Base-by-base conservation (phyloP, 1,284 basidiomycete species). In the Mycosarcoma mackinlayi region DNA sequence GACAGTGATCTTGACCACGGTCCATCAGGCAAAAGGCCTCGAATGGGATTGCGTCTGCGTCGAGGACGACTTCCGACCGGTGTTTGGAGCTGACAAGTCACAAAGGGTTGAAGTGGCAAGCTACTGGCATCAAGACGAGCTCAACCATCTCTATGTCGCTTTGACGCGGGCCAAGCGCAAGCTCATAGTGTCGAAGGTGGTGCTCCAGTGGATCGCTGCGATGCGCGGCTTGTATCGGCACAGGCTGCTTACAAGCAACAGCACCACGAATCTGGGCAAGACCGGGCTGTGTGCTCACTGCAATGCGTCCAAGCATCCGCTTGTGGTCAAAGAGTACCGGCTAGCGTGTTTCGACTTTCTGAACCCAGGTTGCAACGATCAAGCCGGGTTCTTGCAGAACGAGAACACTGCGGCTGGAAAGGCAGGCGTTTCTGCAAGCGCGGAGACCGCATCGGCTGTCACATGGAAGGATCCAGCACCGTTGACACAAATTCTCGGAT, bases 21-120 rank as follows among this genome's bases (percentile, higher is more conserved):
- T 76, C 14, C 77, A 79, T 27, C 77, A 79, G 50, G 74, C 76
- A 7, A 79, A 79, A 39, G 77, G 77, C 23, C 67, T 79, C 18
- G 77, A 79, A 34, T 79, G 77, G 77, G 75, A 79, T 40, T 39
- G 62, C 14, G 77, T 79, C 10, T 42, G 69, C 18, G 65, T 79
- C 19, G 69, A 73, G 14, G 72, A 77, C 44, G 77, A 79, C 38
- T 79, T 79, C 23, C 66, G 73, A 14, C 77, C 77, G 3, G 38
- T 57, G 14, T 61, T 64, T 23, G 64, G 58, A 1, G 46, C 19
- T 24, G 63, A 63, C 24, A 58, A 46, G 38, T 37, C 60, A 34
- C 58, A 62, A 42, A 27, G 61, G 19, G 39, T 67, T 6, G 63
- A 73, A 14, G 74, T 77, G n/a, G 54, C 58, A 10, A 35, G 49